Evolutionary conservation across 257 asterid species (phyloP), one percentile per base, ranked within the genome.

Genomic region (Salvia rosmarinus): DNA sequence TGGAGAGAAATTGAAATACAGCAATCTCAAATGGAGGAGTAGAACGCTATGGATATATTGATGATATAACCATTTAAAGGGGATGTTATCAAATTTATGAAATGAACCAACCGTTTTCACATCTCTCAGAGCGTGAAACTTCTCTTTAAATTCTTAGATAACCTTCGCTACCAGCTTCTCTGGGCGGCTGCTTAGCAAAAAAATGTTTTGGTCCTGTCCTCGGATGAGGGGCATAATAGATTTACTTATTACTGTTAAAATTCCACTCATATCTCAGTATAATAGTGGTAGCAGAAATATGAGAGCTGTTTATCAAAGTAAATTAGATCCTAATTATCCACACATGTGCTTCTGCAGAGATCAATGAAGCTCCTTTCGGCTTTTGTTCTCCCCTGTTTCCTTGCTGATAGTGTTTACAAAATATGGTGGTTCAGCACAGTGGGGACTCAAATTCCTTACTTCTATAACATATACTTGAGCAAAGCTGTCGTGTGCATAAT

Each of bases 381-480:
- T 12, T 85, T 93, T 43, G 96, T 93, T 16, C 84, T 93, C 63
- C 98, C 98, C 54, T 87, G 93, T 71, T 86, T 90, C 78, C 51
- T 86, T 1, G 93, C 76, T 5, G 96, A 88, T 49, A 61, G 89
- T 72, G 84, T 46, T 9, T 89, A 90, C 85, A 90, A 90, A 79
- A 89, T 90, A 68, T 93, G 98, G 98, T 93, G 98, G 98, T 89
- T 90, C 70, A 73, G 83, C 74, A 87, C 98, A 0, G 87, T 88
- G 12, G 97, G 97, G 49, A 81, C 77, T 34, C 92, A 87, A 70
- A 90, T 93, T 43, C 98, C 98, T 12, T 88, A 87, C 66, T 32
- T 90, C 5, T 83, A 78, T 77, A 89, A 90, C 76, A 78, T 78
- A 11, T 66, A 67, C 71, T 60, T 84, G 71, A 90, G 92, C 87